A percentile compares a stretch with the other conserved stretches of the same genome.
Evolutionary conservation across 768 basidiomycete species (phyloP).

Genomic region (Pisolithus microcarpus): DNA sequence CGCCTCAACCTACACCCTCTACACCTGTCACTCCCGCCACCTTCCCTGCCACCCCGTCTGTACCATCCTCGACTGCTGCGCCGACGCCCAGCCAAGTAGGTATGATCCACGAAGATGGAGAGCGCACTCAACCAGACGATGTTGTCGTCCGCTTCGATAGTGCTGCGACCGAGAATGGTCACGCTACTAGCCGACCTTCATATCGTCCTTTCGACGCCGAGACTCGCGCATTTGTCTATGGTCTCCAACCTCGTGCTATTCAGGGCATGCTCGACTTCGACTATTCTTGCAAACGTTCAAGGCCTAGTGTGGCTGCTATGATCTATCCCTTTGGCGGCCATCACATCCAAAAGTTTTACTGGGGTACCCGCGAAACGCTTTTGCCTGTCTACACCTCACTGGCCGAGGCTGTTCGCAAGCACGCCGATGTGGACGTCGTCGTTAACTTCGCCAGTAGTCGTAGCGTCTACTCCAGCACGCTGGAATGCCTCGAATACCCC

Average conservation of each 20-base stretch:
- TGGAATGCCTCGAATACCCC: constrained; percentile 71
- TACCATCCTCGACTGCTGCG: constrained; percentile 17
- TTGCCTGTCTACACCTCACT: constrained; percentile 94
- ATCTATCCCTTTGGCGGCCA: constrained; percentile 99
- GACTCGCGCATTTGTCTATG: constrained; percentile 97
- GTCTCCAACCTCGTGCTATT: constrained; percentile 98
- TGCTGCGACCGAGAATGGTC: constrained; percentile 22
- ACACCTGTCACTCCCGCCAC: constrained; percentile 40
- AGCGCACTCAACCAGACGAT: constrained; percentile 79
- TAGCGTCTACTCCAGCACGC: constrained; percentile 89
- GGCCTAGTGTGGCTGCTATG: constrained; percentile 96
- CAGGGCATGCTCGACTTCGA: constrained; percentile 99
- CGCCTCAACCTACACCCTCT: constrained; percentile 33
- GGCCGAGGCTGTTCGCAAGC: constrained; percentile 87
- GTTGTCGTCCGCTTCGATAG: constrained; percentile 84
- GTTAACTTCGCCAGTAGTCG: constrained; percentile 97
- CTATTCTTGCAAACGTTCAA: constrained; percentile 88
- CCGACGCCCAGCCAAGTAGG: constrained; percentile 49
- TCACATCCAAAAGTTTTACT: constrained; percentile 99
- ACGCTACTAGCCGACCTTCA: constrained; percentile 51
- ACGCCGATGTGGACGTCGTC: constrained; percentile 92
- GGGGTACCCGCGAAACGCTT: constrained; percentile 98
- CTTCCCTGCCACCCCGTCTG: constrained; percentile 3
- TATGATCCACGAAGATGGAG: constrained; percentile 67
- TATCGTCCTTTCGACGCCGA: constrained; percentile 88